Conservation (phyloP, 2,329 filamentous ascomycete species). For the Diaporthe australafricana region DNA sequence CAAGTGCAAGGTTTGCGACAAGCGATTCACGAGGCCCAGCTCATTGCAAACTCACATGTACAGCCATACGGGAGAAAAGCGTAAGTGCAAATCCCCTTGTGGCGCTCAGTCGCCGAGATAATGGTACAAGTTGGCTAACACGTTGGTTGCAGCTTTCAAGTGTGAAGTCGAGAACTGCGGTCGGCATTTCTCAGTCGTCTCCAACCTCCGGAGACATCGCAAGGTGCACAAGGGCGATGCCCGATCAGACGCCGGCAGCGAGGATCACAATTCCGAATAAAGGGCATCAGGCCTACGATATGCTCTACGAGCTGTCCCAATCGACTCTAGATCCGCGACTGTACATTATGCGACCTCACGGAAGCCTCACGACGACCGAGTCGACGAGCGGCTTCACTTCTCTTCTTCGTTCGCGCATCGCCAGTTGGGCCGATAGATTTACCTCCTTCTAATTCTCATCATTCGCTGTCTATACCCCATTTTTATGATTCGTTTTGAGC, state of each 20-base stretch:
- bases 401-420: slow-evolving; percentile 17
- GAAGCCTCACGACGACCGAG: slow-evolving; percentile 17
- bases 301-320: slow-evolving; percentile 17
- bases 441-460: slow-evolving; percentile 43
- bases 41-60: slow-evolving; percentile 98
- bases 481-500: slow-evolving; percentile 8
- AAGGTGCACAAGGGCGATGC: slow-evolving; percentile 92
- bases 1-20: slow-evolving; percentile 99
- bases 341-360: slow-evolving; percentile 25
- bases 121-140: slow-evolving; percentile 33
- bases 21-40: slow-evolving; percentile 94
- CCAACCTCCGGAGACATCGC: slow-evolving; percentile 91
- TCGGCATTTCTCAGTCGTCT: slow-evolving; percentile 96
- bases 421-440: slow-evolving; percentile 40
- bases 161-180: slow-evolving; percentile 96
- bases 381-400: slow-evolving; percentile 19
- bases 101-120: neutral
- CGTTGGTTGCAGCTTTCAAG: slow-evolving; percentile 76
- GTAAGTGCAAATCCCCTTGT: slow-evolving; percentile 69
- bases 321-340: slow-evolving; percentile 15
- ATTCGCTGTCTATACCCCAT: slow-evolving; percentile 39
- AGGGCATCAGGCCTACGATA: neutral
- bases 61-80: slow-evolving; percentile 97
- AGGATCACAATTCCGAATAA: slow-evolving; percentile 72
- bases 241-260: slow-evolving; percentile 71